Conservation (phyloP, 1,284 basidiomycete genomes). For the Polyporus tsugae region DNA sequence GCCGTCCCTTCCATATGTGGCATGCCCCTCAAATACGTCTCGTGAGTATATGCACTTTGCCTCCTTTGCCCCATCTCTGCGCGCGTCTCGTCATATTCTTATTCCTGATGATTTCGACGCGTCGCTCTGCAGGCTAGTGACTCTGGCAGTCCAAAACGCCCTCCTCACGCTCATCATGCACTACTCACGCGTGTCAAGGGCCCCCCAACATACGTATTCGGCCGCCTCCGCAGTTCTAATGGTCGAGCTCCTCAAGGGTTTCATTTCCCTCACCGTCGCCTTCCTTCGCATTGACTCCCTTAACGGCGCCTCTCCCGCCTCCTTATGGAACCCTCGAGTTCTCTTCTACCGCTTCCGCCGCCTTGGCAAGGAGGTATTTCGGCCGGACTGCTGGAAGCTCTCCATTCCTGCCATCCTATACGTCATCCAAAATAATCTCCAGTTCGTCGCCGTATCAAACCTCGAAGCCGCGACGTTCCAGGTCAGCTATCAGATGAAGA, state of each 20-base stretch:
- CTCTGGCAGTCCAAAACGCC: conserved; percentile 94
- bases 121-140: conserved; percentile 70
- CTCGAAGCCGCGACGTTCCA: conserved; percentile 93
- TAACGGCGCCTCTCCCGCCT: conserved; percentile 33
- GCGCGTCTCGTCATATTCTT: conserved; percentile 3
- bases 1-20: conserved; percentile 68
- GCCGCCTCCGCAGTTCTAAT: conserved; percentile 92
- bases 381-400: conserved; percentile 90
- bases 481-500: conserved; percentile 95
- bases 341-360: conserved; percentile 51
- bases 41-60: conserved; percentile 57
- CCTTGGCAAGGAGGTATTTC: conserved; percentile 60
- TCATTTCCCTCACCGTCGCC: conserved; percentile 82
- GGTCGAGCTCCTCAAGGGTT: conserved; percentile 92
- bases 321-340: conserved; percentile 46
- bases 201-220: conserved; percentile 83
- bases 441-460: conserved; percentile 93
- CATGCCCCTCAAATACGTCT: conserved; percentile 81
- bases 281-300: conserved; percentile 47
- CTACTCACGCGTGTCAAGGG: conserved; percentile 87
- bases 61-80: conserved; percentile 19
- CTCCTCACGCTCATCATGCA: conserved; percentile 92
- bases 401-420: conserved; percentile 95
- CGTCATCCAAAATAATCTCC: conserved; percentile 94
- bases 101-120: conserved; percentile 12